phyloP scores from a whole-genome alignment of 148 eudicot genomes.

The Cornus florida region DNA sequence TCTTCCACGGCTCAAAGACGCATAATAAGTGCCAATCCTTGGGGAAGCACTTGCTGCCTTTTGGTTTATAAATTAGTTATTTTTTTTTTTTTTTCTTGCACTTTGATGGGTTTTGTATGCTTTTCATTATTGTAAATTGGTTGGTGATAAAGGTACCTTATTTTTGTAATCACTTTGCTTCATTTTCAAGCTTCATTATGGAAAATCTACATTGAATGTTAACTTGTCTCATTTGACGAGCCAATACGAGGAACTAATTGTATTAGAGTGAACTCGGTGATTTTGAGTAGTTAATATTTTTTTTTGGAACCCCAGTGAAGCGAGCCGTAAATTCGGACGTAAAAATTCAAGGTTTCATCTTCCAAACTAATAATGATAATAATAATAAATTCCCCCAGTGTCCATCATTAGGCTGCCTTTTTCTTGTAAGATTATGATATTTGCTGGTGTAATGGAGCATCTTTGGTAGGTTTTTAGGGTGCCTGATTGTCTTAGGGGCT shows the following conservation, averaged over 20 bases:
- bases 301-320: no score
- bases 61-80: neutral
- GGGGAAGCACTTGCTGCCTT: neutral
- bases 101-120: neutral
- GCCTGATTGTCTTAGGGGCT: no score
- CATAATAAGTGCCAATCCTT: slow-evolving; percentile 1
- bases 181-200: slow-evolving; percentile 4
- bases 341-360: no score
- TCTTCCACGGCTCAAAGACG: neutral
- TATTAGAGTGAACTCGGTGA: no score
- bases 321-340: no score
- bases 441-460: neutral
- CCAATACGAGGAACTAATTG: no score
- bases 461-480: no score
- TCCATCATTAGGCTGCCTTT: no score
- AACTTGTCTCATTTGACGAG: no score
- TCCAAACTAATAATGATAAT: no score
- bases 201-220: neutral
- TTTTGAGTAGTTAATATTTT: no score
- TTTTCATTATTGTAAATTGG: slow-evolving; percentile 7
- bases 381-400: no score
- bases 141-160: neutral
- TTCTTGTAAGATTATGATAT: neutral
- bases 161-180: neutral
- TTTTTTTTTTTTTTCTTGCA: neutral